Percentiles rank a stretch among this genome's conserved stretches.
Evolutionary conservation across 768 basidiomycete species (phyloP).

Genomic region (Leccinum longicurvipes): DNA sequence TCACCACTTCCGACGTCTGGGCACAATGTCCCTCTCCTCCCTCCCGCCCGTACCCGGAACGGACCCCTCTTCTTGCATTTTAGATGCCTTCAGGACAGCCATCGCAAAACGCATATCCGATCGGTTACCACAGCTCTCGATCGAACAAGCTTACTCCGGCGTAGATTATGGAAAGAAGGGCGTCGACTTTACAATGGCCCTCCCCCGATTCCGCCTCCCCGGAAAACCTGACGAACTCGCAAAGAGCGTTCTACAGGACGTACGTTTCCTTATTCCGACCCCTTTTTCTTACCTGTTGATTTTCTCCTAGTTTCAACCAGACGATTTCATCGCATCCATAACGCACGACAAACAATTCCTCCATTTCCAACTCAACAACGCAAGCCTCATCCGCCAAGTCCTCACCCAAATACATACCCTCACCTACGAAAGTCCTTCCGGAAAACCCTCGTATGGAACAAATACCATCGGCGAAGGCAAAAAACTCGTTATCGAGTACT

Average conservation of each 20-base stretch:
- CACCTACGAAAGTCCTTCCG: conserved; percentile 58
- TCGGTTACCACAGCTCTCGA: conserved; percentile 56
- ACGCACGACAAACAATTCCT: conserved; percentile 77
- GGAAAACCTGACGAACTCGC: conserved; percentile 82
- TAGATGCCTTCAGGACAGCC: conserved; percentile 79
- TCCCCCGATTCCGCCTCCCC: conserved; percentile 86
- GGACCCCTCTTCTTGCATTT: conserved; percentile 61
- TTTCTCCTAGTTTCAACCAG: conserved; percentile 68
- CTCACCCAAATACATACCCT: conserved; percentile 73
- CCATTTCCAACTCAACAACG: conserved; percentile 69
- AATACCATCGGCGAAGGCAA: conserved; percentile 78
- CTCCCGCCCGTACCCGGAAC: conserved; percentile 43
- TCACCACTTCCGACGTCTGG: background rate
- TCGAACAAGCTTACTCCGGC: conserved; percentile 79
- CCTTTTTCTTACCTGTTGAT: background rate
- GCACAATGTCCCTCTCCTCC: conserved; percentile 26
- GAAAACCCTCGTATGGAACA: conserved; percentile 74
- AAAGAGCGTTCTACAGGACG: conserved; percentile 67
- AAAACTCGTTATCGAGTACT: conserved; percentile 86
- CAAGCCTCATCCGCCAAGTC: conserved; percentile 60
- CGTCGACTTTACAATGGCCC: conserved; percentile 87
- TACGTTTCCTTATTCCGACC: conserved; percentile 35
- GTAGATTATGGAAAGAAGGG: conserved; percentile 92
- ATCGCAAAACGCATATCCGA: conserved; percentile 72
- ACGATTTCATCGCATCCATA: conserved; percentile 72